Conservation (phyloP, 2,329 filamentous ascomycete species). For the Herpotrichia juniperi region DNA sequence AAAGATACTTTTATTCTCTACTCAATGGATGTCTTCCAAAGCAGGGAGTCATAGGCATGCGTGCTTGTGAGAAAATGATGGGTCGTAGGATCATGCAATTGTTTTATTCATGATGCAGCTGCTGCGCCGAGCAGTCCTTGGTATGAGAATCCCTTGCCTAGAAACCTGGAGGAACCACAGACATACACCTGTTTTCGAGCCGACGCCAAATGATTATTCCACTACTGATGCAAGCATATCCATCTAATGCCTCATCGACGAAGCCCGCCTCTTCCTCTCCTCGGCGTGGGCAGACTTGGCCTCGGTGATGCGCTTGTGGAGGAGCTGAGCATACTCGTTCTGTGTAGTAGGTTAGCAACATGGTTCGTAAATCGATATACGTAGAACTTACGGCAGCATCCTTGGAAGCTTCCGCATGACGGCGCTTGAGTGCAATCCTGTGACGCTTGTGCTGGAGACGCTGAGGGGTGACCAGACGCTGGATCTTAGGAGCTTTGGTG, state of each 20-base stretch:
- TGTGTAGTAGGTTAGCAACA: conserved; percentile 54
- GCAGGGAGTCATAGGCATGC: no score
- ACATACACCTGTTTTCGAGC: conserved; percentile 39
- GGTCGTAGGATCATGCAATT: conserved; percentile 34
- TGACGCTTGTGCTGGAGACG: conserved; percentile 99
- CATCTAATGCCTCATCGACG: conserved; percentile 63
- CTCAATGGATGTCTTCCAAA: no score
- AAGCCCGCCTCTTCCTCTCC: conserved; percentile 94
- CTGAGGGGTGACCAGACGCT: conserved; percentile 98
- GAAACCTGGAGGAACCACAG: conserved; percentile 36
- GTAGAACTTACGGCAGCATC: conserved; percentile 81
- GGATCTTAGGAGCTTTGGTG: conserved; percentile 99
- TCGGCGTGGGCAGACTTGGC: conserved; percentile 94
- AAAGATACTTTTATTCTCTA: no score
- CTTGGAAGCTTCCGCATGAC: conserved; percentile 95
- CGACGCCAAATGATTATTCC: conserved; percentile 46
- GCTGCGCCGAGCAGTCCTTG: conserved; percentile 40
- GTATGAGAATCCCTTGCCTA: conserved; percentile 43
- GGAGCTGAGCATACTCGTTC: conserved; percentile 96
- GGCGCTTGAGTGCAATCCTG: conserved; percentile 96
- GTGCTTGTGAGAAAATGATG: not conserved
- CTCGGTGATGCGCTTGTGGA: conserved; percentile 96
- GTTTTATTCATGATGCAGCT: conserved; percentile 43
- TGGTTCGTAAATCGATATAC: not conserved
- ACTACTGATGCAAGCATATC: conserved; percentile 39